Evolutionary conservation across 441 rosid species (phyloP).

Genomic region (Kokia cookei): DNA sequence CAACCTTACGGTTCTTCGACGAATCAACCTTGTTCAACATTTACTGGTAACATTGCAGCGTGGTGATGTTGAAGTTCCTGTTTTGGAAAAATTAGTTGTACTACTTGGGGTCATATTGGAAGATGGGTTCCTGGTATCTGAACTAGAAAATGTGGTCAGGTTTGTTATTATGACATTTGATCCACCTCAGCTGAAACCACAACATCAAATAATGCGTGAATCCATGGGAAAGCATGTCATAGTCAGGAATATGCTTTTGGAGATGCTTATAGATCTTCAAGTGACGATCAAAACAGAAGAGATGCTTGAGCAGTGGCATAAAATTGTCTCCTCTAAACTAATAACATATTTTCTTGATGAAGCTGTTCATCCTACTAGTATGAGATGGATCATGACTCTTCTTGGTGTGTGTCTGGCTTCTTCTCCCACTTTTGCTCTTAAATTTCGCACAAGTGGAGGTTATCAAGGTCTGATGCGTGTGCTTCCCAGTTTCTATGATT

Average conservation of each 20-base stretch:
- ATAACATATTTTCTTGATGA: conserved; percentile 97
- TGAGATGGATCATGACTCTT: conserved; percentile 99
- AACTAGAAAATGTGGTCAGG: conserved; percentile 94
- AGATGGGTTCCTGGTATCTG: conserved; percentile 96
- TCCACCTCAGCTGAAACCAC: conserved; percentile 87
- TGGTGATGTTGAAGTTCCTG: conserved; percentile 99
- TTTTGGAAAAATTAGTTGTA: conserved; percentile 95
- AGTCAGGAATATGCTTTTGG: conserved; percentile 97
- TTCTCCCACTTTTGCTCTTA: conserved; percentile 92
- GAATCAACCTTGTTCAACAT: conserved; percentile 96
- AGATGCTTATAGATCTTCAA: conserved; percentile 99
- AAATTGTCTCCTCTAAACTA: conserved; percentile 95
- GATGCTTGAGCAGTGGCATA: conserved; percentile 99
- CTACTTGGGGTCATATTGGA: conserved; percentile 98
- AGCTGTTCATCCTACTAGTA: conserved; percentile 99
- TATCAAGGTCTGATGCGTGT: conserved; percentile 89
- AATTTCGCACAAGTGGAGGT: conserved; percentile 96
- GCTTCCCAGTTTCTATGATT: conserved; percentile 96
- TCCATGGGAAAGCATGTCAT: conserved; percentile 98
- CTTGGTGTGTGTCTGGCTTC: conserved; percentile 95
- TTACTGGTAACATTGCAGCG: conserved; percentile 95
- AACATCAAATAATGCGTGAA: conserved; percentile 68
- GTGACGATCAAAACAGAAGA: conserved; percentile 96
- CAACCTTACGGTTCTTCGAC: conserved; percentile 92
- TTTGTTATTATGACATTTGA: conserved; percentile 99